Conservation (phyloP, 2,329 filamentous ascomycete species). For the Alternaria postmessia region DNA sequence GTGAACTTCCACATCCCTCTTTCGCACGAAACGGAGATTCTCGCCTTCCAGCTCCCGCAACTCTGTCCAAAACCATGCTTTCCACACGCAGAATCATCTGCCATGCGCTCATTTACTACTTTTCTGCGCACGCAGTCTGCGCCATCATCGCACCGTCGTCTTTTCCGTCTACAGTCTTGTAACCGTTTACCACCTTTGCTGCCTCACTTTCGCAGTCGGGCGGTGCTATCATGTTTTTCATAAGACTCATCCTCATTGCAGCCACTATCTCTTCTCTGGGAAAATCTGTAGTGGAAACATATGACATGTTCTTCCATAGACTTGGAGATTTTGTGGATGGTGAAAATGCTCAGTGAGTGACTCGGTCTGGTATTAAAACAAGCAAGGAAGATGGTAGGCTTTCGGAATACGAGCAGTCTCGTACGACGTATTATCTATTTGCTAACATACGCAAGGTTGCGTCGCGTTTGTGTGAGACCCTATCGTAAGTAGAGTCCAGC, state of each 20-base stretch:
- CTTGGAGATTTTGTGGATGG: no score
- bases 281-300: not conserved
- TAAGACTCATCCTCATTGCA: accelerated
- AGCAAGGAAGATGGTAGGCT: no score
- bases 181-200: not conserved
- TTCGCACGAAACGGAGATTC: not conserved
- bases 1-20: no score
- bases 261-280: accelerated
- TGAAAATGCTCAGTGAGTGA: no score
- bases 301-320: no score
- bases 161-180: not conserved
- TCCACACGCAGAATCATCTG: not conserved
- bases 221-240: not conserved
- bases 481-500: no score
- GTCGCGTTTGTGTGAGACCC: accelerated
- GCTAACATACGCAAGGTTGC: accelerated
- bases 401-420: not conserved
- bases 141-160: not conserved
- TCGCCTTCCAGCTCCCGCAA: not conserved
- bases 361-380: no score
- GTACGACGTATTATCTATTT: no score
- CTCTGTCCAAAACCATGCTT: not conserved
- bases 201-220: not conserved
- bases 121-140: not conserved
- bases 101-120: not conserved